Evolutionary conservation across 2,329 filamentous ascomycete genomes (phyloP).

Genomic region (Exophiala viscosa): DNA sequence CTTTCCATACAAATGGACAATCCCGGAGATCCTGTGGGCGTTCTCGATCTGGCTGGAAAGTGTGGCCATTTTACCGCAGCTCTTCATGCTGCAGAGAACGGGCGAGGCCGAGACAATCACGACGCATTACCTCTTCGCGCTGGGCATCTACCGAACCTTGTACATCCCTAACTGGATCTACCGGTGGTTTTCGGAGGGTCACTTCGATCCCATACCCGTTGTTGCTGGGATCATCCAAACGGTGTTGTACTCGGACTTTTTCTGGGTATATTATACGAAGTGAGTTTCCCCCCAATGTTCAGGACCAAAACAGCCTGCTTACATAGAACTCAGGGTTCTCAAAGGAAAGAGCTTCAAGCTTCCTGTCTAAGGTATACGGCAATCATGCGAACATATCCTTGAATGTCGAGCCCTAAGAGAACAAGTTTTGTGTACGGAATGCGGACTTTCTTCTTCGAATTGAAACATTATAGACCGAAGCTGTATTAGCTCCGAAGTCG

Average conservation of each 20-base stretch:
- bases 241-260: slow-evolving; percentile 95
- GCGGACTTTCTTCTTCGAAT: neutral
- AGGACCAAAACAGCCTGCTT: neutral
- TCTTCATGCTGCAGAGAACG: slow-evolving; percentile 97
- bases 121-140: slow-evolving; percentile 92
- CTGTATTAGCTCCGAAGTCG: too few species aligned
- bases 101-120: slow-evolving; percentile 99
- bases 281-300: slow-evolving; percentile 38
- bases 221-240: slow-evolving; percentile 90
- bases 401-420: too few species aligned
- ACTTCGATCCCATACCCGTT: slow-evolving; percentile 83
- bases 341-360: slow-evolving; percentile 87
- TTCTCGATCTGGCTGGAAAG: slow-evolving; percentile 98
- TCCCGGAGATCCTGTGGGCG: slow-evolving; percentile 84
- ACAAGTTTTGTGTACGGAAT: neutral
- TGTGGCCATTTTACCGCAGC: slow-evolving; percentile 92
- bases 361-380: slow-evolving; percentile 58
- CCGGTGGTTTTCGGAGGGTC: slow-evolving; percentile 74
- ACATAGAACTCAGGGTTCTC: slow-evolving; percentile 53
- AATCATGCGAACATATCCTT: too few species aligned
- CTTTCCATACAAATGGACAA: slow-evolving; percentile 78
- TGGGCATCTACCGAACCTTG: slow-evolving; percentile 84
- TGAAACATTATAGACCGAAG: neutral
- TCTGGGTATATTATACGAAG: slow-evolving; percentile 99
- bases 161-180: slow-evolving; percentile 99